Evolutionary conservation across 2,329 filamentous ascomycete species (phyloP).

Genomic region (Cladophialophora psammophila): DNA sequence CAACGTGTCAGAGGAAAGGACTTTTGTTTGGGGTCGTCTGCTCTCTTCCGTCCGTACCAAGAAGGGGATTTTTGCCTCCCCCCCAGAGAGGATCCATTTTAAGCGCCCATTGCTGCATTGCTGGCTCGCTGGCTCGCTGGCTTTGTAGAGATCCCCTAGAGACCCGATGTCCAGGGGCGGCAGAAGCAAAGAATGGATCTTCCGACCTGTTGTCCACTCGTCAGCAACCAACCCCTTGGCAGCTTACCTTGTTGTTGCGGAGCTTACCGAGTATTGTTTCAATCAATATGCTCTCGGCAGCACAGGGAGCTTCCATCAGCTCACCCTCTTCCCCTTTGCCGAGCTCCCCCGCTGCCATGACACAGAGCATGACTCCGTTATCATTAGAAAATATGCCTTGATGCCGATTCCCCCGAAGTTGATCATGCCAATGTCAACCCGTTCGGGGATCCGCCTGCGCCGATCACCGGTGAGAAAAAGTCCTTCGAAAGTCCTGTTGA

Average conservation of each 20-base stretch:
- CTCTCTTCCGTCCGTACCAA: no score
- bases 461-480: constrained; percentile 61
- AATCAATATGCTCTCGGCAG: no score
- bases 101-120: background rate
- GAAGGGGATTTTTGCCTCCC: background rate
- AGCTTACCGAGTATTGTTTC: no score
- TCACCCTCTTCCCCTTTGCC: no score
- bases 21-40: background rate
- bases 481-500: constrained; percentile 55
- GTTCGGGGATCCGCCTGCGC: constrained; percentile 49
- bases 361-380: no score
- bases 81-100: background rate
- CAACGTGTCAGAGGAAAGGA: background rate
- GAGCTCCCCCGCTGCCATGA: no score
- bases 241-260: no score
- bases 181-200: background rate
- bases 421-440: background rate
- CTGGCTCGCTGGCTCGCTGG: background rate
- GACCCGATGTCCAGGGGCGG: background rate
- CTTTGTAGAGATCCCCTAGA: background rate
- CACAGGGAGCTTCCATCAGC: no score
- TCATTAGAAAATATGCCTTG: no score
- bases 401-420: background rate
- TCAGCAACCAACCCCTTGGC: background rate
- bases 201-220: background rate